A percentile compares a stretch with the other conserved stretches of the same genome.
Conservation (phyloP, 768 basidiomycete species). For the Tricholoma furcatifolium region DNA sequence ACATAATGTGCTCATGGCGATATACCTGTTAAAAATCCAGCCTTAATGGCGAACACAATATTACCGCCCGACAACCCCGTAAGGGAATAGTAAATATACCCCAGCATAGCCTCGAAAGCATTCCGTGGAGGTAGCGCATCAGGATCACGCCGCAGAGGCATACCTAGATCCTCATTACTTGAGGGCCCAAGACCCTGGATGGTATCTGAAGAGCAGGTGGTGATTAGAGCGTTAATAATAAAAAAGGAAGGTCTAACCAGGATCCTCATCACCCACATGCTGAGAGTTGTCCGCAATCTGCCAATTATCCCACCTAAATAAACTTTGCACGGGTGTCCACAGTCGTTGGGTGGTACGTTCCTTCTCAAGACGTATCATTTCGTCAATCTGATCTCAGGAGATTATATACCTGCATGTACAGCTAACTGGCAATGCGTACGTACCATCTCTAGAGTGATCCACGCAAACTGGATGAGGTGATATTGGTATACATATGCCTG, state of each 20-base stretch:
- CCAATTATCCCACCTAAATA: conserved; percentile 45
- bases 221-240: neutral
- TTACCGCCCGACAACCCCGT: conserved; percentile 54
- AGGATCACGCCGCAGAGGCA: conserved; percentile 61
- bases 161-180: conserved; percentile 49
- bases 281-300: conserved; percentile 42
- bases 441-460: conserved; percentile 41
- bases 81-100: conserved; percentile 38
- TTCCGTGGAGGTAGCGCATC: conserved; percentile 74
- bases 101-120: conserved; percentile 49
- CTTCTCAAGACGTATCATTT: conserved; percentile 56
- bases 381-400: conserved; percentile 49
- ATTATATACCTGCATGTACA: neutral
- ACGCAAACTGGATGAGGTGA: conserved; percentile 41
- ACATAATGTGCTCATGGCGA: neutral
- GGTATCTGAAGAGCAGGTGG: conserved; percentile 25
- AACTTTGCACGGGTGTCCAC: conserved; percentile 55
- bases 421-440: conserved; percentile 11
- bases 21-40: conserved; percentile 55
- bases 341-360: conserved; percentile 37
- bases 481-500: conserved; percentile 74
- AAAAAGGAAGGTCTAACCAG: conserved; percentile 39
- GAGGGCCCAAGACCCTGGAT: conserved; percentile 56
- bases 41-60: conserved; percentile 68
- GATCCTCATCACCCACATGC: conserved; percentile 67